Conservation (phyloP, 23 red algal species). For the Chondrus crispus region DNA sequence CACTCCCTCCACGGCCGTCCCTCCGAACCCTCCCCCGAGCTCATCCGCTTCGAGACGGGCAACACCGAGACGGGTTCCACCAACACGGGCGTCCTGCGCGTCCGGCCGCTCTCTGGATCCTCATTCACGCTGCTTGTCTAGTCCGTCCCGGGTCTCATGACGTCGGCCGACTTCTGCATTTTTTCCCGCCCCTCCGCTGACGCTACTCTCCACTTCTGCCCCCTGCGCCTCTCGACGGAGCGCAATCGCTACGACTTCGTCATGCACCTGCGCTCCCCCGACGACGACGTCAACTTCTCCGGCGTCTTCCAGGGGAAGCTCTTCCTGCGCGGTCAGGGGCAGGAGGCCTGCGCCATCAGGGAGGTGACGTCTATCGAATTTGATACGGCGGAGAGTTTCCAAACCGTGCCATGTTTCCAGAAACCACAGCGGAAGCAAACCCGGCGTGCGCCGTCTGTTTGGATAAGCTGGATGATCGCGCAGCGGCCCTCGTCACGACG, state of each 20-base stretch:
- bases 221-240: slow-evolving; percentile 39
- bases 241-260: slow-evolving; percentile 66
- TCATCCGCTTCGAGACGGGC: slow-evolving; percentile 52
- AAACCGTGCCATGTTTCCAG: slow-evolving; percentile 14
- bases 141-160: slow-evolving; percentile 70
- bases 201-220: slow-evolving; percentile 36
- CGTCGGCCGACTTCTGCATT: slow-evolving; percentile 67
- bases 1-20: background rate
- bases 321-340: slow-evolving; percentile 43
- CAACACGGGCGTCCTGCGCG: slow-evolving; percentile 8
- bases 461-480: slow-evolving; percentile 18
- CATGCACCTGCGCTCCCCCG: slow-evolving; percentile 20
- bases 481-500: slow-evolving; percentile 51
- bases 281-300: slow-evolving; percentile 30
- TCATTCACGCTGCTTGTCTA: slow-evolving; percentile 49
- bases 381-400: slow-evolving; percentile 1
- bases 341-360: slow-evolving; percentile 44
- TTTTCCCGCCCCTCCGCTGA: slow-evolving; percentile 53
- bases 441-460: slow-evolving; percentile 63
- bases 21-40: background rate
- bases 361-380: slow-evolving; percentile 19
- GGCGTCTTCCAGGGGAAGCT: slow-evolving; percentile 30
- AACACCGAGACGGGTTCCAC: slow-evolving; percentile 39
- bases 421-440: background rate
- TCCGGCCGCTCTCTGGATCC: background rate